These are phyloP conservation scores for Lichtheimia hyalospora DNA, from an alignment of 371 early-diverging fungal genomes.

Conservation along the genomic window DNA sequence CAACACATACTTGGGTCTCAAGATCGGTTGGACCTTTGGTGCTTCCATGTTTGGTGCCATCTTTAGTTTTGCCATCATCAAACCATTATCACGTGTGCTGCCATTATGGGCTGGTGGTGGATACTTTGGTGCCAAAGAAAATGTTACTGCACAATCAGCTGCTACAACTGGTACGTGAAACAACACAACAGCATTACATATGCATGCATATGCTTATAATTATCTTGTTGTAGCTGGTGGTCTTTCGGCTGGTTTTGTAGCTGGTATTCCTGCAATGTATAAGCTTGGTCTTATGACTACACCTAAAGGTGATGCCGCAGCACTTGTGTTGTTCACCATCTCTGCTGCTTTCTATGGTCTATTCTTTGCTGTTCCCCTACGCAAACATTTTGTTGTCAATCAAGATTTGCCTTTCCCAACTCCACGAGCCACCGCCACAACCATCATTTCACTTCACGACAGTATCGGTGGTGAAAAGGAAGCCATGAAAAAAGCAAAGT, in stretches of 20 bases:
- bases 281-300: conserved; percentile 56
- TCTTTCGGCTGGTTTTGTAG: conserved; percentile 67
- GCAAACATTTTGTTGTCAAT: conserved; percentile 69
- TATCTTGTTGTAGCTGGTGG: conserved; percentile 36
- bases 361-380: conserved; percentile 76
- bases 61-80: conserved; percentile 55
- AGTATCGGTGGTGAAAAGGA: conserved; percentile 41
- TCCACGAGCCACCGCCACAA: conserved; percentile 68
- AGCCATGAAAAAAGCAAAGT: conserved; percentile 44
- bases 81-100: conserved; percentile 52
- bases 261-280: conserved; percentile 76
- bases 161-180: conserved; percentile 52
- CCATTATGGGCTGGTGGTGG: conserved; percentile 57
- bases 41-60: conserved; percentile 61
- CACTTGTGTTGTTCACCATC: conserved; percentile 57
- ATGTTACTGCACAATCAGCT: conserved; percentile 67
- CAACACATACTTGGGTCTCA: conserved; percentile 69
- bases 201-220: too few relatives aligned
- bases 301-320: conserved; percentile 50
- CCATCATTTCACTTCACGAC: conserved; percentile 65
- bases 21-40: conserved; percentile 67
- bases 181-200: too few relatives aligned
- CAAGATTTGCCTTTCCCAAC: conserved; percentile 73
- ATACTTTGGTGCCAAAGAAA: conserved; percentile 71
- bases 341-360: conserved; percentile 72